Conservation (phyloP, 768 basidiomycete species). For the Phylloporus sp. region DNA sequence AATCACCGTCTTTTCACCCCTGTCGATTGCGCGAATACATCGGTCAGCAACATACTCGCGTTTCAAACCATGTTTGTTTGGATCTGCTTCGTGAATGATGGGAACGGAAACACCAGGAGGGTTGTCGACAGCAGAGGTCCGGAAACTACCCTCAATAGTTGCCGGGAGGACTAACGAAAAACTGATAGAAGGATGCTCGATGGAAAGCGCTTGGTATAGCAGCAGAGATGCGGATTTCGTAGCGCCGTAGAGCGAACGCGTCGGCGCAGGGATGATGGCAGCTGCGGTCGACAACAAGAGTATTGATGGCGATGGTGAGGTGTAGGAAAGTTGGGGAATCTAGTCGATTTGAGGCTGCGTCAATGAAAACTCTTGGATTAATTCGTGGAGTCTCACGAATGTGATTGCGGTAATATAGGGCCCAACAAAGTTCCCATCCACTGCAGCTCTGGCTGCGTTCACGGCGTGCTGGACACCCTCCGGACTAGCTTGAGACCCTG, state of each 20-base stretch:
- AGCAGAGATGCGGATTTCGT: slow-evolving; percentile 78
- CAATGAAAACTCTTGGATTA: neutral
- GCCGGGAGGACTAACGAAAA: slow-evolving; percentile 64
- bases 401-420: slow-evolving; percentile 67
- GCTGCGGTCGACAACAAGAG: slow-evolving; percentile 78
- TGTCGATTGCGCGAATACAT: slow-evolving; percentile 60
- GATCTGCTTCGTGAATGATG: slow-evolving; percentile 41
- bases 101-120: slow-evolving; percentile 30
- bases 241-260: slow-evolving; percentile 77
- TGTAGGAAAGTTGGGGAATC: slow-evolving; percentile 70
- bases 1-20: slow-evolving; percentile 52
- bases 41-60: slow-evolving; percentile 54
- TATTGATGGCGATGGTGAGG: slow-evolving; percentile 67
- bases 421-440: slow-evolving; percentile 63
- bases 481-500: slow-evolving; percentile 37
- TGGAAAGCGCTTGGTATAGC: slow-evolving; percentile 74
- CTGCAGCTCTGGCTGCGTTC: slow-evolving; percentile 53
- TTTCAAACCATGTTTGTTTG: slow-evolving; percentile 57
- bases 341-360: slow-evolving; percentile 30
- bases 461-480: slow-evolving; percentile 60
- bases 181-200: slow-evolving; percentile 68
- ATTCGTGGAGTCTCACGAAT: slow-evolving; percentile 49
- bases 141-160: slow-evolving; percentile 75
- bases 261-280: slow-evolving; percentile 79
- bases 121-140: slow-evolving; percentile 74